Base-by-base conservation (phyloP, 495 filamentous ascomycete species). In the Astrothelium subdiscretum region DNA sequence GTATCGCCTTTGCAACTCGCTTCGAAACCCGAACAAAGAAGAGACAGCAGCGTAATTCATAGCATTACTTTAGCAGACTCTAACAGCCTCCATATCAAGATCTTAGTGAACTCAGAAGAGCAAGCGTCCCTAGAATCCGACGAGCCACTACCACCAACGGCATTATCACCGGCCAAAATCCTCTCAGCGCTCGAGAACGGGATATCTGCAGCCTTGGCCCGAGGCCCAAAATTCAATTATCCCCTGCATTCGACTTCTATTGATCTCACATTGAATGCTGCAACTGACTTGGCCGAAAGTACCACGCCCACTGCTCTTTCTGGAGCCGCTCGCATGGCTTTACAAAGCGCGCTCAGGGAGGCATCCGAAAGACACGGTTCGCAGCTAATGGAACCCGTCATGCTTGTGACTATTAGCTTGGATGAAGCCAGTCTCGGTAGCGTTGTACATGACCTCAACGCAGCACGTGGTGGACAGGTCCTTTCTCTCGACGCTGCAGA, bases 371-470 rank as follows among this genome's bases (percentile, higher is more conserved):
- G 72, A 32, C 67, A 73, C 0, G 75, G 75, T 1, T 80, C 87
- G 3, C 48, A 43, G 15, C 76, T 99, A 51, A 88, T 97, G 79
- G 95, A 99, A 72, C 92, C 92, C 0, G 85, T 97, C 29, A 95
- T 96, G 87, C 82, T 85, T 64, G 91, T 89, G 11, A 84, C 83
- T 20, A 92, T 99, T 68, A 81, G 79, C 71, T 87, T 92, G 60
- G 87, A 92, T 68, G 94, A 97, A 76, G 80, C 80, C 15, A 83
- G 82, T 27, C 81, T 96, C 22, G 90, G 91, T 13, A 79, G 83
- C 2, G 89, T 99, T n/a, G 88, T 95, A 48, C 90, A 94, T 63
- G 95, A 99, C 68, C 81, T 99, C 43, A 86, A 83, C 18, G 84
- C 89, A 13, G 83, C 83, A 0, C 83, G 92, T 1, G 94, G 95